Evolutionary conservation across 2,329 filamentous ascomycete genomes (phyloP).

Genomic region (Colletotrichum lindemuthianum): DNA sequence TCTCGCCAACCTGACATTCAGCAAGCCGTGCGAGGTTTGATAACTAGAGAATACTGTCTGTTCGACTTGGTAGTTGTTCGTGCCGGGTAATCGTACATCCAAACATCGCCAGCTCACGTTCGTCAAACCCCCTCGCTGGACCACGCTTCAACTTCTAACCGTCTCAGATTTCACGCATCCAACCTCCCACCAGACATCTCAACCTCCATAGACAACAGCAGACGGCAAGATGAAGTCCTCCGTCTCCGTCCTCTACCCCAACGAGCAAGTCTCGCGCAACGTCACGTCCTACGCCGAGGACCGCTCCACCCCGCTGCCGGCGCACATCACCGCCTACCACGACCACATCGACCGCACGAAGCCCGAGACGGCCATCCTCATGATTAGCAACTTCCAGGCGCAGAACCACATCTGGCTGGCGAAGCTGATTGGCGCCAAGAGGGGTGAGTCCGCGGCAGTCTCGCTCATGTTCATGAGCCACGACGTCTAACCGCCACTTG

Average conservation of each 20-base stretch:
- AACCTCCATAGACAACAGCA: not conserved
- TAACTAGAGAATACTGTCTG: too few species aligned
- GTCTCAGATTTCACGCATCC: too few species aligned
- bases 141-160: too few species aligned
- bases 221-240: conserved; percentile 50
- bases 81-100: too few species aligned
- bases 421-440: conserved; percentile 51
- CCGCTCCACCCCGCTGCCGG: conserved; percentile 54
- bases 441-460: conserved; percentile 44
- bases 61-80: too few species aligned
- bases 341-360: conserved; percentile 40
- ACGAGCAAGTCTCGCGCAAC: conserved; percentile 49
- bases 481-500: too few species aligned
- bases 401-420: conserved; percentile 54
- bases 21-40: too few species aligned
- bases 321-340: conserved; percentile 55
- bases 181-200: not conserved
- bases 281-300: conserved; percentile 55
- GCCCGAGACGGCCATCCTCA: conserved; percentile 44
- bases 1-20: too few species aligned
- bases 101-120: too few species aligned
- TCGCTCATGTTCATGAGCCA: too few species aligned
- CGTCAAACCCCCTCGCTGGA: too few species aligned
- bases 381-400: conserved; percentile 55
- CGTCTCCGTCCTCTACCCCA: conserved; percentile 53